A percentile compares a stretch with the other conserved stretches of the same genome.
Conservation (phyloP, 306 rosid species). For the Corylus avellana region DNA sequence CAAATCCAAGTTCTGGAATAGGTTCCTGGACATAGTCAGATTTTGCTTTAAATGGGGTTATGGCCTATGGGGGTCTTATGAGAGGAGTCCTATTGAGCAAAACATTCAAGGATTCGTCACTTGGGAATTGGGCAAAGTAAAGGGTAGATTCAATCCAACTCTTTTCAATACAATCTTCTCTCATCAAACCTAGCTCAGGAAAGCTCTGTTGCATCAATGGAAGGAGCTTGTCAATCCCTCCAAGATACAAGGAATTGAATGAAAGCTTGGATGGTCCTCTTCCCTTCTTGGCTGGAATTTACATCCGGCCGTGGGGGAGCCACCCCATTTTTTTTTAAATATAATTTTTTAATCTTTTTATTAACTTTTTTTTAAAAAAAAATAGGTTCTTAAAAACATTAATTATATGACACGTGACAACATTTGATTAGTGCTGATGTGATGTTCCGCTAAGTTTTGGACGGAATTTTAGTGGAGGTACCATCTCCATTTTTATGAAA, state of each 20-base stretch:
- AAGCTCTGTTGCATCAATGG: slow-evolving; percentile 19
- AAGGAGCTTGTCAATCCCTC: slow-evolving; percentile 17
- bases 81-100: slow-evolving; percentile 23
- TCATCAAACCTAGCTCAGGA: slow-evolving; percentile 15
- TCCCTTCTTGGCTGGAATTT: slow-evolving; percentile 17
- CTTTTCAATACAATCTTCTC: slow-evolving; percentile 21
- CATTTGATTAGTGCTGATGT: too few species aligned
- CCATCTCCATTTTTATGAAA: too few species aligned
- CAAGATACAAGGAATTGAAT: slow-evolving; percentile 27
- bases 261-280: slow-evolving; percentile 9
- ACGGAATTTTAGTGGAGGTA: too few species aligned
- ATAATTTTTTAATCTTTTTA: too few species aligned
- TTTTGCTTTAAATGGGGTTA: slow-evolving; percentile 32
- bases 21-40: slow-evolving; percentile 34
- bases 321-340: too few species aligned
- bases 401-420: too few species aligned
- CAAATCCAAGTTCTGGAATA: slow-evolving; percentile 14
- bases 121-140: background rate
- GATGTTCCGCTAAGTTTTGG: too few species aligned
- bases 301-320: too few species aligned
- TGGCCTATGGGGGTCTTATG: too few species aligned
- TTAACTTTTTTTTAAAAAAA: too few species aligned
- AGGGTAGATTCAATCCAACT: slow-evolving; percentile 34
- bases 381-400: too few species aligned
- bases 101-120: slow-evolving; percentile 20